Evolutionary conservation across 371 early-diverging fungal genomes (phyloP), one percentile per base, ranked within the genome.

Genomic region (Apophysomyces trapeziformis): DNA sequence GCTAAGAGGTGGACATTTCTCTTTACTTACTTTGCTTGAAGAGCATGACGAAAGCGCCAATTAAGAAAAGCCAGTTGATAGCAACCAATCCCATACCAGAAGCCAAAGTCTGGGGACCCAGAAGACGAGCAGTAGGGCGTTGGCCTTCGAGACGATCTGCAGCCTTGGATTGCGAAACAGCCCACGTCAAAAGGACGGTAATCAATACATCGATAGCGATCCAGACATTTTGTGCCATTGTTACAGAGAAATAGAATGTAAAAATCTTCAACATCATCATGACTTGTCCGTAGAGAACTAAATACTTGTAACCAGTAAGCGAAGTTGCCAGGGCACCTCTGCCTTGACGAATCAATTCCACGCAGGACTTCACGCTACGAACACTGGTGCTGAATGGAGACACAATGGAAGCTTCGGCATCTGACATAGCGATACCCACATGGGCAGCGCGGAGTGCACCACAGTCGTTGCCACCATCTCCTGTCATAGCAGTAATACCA

Each of bases 381-480:
- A 85, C 69, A 50, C 85, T 77, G n/a, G 92, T 87, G 16, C 88
- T 87, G 79, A 97, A 98, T 16, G 92, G 93, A 39, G 96, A 88
- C 13, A 93, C 95, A 63, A 96, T 89, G 14, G 90, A 92, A 0
- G 94, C 90, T 74, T 93, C 95, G 44, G 94, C 90, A 62, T 92
- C 90, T 18, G 93, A 91, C 58, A 98, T 85, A 21, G 96, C 93
- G 46, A 98, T 76, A 60, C 98, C 97, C 18, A 93, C 95, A 70
- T 96, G 95, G 16, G 96, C 92, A 41, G 90, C 92, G 68, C 92
- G 92, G 58, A 98, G 79, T 9, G 97, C 99, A 62, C 94, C 96
- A 69, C 94, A 93, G 73, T 98, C 99, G 79, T 98, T 98, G 58
- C 92, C 96, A 68, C 99, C 99, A 78, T 98, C 99, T 60, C 99